Evolutionary conservation across 129 eudicot genomes (phyloP).

Genomic region (Deinandra increscens): DNA sequence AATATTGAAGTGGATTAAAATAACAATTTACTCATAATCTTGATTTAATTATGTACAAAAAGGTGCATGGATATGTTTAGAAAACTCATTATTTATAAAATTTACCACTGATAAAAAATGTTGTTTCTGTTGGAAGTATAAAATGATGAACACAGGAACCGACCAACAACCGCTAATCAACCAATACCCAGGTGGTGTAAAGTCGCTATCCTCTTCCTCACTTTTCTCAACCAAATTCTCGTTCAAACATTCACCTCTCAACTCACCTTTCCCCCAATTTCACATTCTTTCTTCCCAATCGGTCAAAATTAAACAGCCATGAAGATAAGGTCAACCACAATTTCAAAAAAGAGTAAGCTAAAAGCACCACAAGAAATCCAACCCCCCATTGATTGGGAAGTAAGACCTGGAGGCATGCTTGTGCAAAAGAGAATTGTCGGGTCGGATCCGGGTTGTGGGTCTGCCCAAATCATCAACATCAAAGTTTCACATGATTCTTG

Average conservation of each 20-base stretch:
- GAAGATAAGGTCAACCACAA: constrained; percentile 37
- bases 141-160: constrained; percentile 18
- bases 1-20: no score
- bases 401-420: constrained; percentile 61
- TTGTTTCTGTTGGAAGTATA: neutral
- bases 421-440: constrained; percentile 51
- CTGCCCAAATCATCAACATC: constrained; percentile 42
- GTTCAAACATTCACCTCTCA: constrained; percentile 29
- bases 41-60: neutral
- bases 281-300: neutral
- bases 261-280: constrained; percentile 24
- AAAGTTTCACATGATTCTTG: constrained; percentile 58
- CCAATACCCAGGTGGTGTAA: constrained; percentile 24
- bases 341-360: constrained; percentile 23
- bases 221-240: constrained; percentile 22
- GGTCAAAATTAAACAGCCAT: constrained; percentile 11
- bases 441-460: constrained; percentile 30
- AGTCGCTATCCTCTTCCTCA: constrained; percentile 27
- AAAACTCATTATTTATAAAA: neutral
- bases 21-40: no score
- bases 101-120: neutral
- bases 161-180: constrained; percentile 36
- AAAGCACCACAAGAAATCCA: constrained; percentile 20
- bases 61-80: no score
- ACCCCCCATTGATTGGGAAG: constrained; percentile 53